Evolutionary conservation across 2,329 filamentous ascomycete genomes (phyloP), one percentile per base, ranked within the genome.

Genomic region (Penicillium crustosum): DNA sequence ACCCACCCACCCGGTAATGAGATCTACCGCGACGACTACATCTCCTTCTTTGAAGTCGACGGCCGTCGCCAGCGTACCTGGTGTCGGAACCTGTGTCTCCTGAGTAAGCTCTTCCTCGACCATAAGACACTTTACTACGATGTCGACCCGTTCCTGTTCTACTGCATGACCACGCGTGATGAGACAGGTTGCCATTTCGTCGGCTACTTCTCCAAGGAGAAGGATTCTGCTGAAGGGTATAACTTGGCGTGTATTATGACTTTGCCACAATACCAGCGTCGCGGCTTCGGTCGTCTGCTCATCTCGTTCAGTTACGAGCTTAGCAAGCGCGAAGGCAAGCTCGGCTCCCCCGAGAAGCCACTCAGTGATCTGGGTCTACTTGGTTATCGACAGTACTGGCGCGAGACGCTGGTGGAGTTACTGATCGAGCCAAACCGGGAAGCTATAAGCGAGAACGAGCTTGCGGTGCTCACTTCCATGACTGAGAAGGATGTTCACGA

Each of bases 151-250:
- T 97, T 97, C 73, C 77, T 97, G 7, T 97, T 97, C 78, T 97
- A 97, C 73, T 93, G 97, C 67, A 90, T 97, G 78, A 96, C 92
- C 64, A 94, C 96, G 68, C 93, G 93, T 66, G 90, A 97, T 69
- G 89, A 94, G 55, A 85, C 89, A 19, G 93, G 93, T 19, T 97
- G 94, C 71, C 94, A 97, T 72, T 94, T 99, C 66, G 93, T 97
- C 27, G 94, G 94, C n/a, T 99, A 99, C 72, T 99, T 99, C 69
- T 96, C 90, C 55, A 99, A 99, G 73, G 94, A 99, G 75, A 99
- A 99, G 67, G 94, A 99, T 75, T 93, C 89, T 39, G 92, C 92
- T 0, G 95, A 99, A 68, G 91, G 90, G 31, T 99, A 97, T 83
- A 99, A 99, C 71, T 89, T 99, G 33, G 95, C 94, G 5, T 99